Evolutionary conservation across 23 red algal genomes (phyloP).

Genomic region (Pyropia yezoensis): DNA sequence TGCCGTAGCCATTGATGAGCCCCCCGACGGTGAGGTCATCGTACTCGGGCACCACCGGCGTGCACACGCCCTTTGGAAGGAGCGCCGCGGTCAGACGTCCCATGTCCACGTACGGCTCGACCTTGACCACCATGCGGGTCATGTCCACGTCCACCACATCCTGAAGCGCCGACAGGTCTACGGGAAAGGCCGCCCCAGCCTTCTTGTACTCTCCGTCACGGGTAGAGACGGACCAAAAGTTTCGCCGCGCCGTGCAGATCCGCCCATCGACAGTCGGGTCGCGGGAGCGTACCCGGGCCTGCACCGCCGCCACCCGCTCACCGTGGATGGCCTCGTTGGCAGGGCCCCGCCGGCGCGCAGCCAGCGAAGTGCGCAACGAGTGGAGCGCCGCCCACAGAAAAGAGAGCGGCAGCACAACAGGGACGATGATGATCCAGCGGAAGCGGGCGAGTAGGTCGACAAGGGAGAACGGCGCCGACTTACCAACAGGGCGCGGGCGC

Average conservation of each 20-base stretch:
- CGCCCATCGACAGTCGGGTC: slow-evolving; percentile 15
- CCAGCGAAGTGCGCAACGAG: slow-evolving; percentile 21
- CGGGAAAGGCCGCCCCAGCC: slow-evolving; percentile 16
- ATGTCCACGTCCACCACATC: slow-evolving; percentile 42
- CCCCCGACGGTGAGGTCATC: slow-evolving; percentile 66
- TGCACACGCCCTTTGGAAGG: slow-evolving; percentile 33
- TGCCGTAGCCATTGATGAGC: slow-evolving; percentile 44
- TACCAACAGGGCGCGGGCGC: too few relatives aligned
- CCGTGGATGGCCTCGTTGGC: slow-evolving; percentile 23
- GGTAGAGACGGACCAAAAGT: slow-evolving; percentile 42
- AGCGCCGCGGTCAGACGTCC: slow-evolving; percentile 46
- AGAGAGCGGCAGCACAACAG: slow-evolving; percentile 46
- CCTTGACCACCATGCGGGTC: slow-evolving; percentile 39
- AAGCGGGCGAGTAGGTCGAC: slow-evolving; percentile 51
- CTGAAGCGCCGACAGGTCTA: slow-evolving; percentile 42
- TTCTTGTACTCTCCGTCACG: slow-evolving; percentile 43
- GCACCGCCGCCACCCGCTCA: slow-evolving; percentile 38
- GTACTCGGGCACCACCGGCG: slow-evolving; percentile 48
- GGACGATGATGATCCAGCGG: slow-evolving; percentile 52
- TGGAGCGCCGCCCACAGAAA: slow-evolving; percentile 52
- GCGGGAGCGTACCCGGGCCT: slow-evolving; percentile 1
- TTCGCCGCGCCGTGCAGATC: slow-evolving; percentile 41
- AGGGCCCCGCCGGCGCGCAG: slow-evolving; percentile 19
- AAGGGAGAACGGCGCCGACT: slow-evolving; percentile 23
- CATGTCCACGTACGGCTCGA: slow-evolving; percentile 60